Conservation (phyloP, 345 rosid genomes). For the Salix koriyanagi region DNA sequence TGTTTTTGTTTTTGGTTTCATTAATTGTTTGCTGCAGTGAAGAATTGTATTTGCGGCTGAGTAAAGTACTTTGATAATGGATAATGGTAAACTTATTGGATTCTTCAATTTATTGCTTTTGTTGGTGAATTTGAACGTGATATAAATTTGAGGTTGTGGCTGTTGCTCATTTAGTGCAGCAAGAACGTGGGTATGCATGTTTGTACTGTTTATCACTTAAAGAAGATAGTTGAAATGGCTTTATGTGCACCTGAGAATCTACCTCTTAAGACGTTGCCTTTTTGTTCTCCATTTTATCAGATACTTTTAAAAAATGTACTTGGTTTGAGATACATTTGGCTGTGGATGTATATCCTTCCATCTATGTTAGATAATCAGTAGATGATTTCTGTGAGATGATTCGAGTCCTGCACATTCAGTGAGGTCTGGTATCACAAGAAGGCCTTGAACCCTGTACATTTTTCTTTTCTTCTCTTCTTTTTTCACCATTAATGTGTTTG, state of each 20-base stretch:
- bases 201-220: not conserved
- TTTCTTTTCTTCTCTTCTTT: not conserved
- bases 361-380: not conserved
- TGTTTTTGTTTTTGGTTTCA: conserved; percentile 1
- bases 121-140: not conserved
- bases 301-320: not conserved
- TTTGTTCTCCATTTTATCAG: not conserved
- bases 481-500: not conserved
- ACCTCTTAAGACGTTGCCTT: not conserved
- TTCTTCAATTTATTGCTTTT: conserved; percentile 2
- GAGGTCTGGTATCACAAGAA: not conserved
- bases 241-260: not conserved
- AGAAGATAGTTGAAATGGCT: not conserved
- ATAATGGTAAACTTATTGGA: conserved; percentile 1
- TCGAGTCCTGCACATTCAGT: not conserved
- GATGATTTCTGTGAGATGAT: not conserved
- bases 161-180: not conserved
- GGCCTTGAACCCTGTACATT: not conserved
- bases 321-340: not conserved
- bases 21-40: not conserved
- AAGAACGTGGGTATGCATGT: not conserved
- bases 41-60: not conserved
- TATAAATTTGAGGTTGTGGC: not conserved
- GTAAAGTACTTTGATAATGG: not conserved
- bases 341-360: not conserved